Evolutionary conservation across 1,284 basidiomycete species (phyloP), one percentile per base, ranked within the genome.

Genomic region (Ceratobasidium sp.): DNA sequence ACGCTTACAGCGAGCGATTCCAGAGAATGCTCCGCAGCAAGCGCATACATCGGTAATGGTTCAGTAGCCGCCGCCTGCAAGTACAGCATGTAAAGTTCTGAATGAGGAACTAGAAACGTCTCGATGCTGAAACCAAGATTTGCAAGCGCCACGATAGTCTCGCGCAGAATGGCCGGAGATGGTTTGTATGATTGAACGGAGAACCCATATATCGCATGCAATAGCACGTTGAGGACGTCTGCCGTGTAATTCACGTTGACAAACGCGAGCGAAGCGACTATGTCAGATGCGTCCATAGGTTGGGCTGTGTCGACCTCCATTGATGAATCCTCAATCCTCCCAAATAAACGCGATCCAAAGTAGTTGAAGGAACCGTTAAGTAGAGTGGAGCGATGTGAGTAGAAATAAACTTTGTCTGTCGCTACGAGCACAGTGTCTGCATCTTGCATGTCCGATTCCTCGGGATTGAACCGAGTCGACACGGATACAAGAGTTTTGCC

Each of bases 391-490:
- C 82, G 82, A 78, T 90, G 88, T 14, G 88, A 86, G 76, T 89
- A 89, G 82, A 91, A 93, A 80, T 92, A 92, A 47, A 93, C 91
- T 7, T 85, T 85, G 78, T 93, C 91, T 21, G 87, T 85, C 2
- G 91, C 88, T 73, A 92, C 81, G 63, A 93, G 80, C 75, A 90
- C 84, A 64, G 88, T 77, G 79, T 93, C 89, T 1, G 90, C 23
- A 23, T 64, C 62, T 35, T 49, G 44, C 62, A 64, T 64, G 28
- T 64, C 62, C 28, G 28, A 32, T 21, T 28, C 23, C 41, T 64
- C 43, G 16, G 44, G 44, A 44, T 64, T 64, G 28, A 64, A 64
- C 14, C 62, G 62, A 50, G 44, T 64, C 2, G 62, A 64, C 8
- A 64, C 44, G n/a, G 62, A 64, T 38, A 38, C 35, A 38, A 38